Evolutionary conservation across 2,329 filamentous ascomycete genomes (phyloP).

Genomic region (Claviceps sp.): DNA sequence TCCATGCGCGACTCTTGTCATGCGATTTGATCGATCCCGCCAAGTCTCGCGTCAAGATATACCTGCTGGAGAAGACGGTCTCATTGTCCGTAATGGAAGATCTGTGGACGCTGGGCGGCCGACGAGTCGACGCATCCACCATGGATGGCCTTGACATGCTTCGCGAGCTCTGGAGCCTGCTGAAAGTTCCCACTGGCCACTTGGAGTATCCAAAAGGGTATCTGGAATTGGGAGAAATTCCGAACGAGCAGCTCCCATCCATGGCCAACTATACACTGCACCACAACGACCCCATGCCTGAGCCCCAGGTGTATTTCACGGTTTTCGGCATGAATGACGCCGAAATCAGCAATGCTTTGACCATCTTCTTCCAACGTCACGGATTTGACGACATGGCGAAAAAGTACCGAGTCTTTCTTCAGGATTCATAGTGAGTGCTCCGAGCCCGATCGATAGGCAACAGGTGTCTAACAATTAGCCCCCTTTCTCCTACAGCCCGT

Average conservation of each 20-base stretch:
- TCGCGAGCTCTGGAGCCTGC: background rate
- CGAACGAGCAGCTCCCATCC: conserved; percentile 1
- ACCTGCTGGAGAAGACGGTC: background rate
- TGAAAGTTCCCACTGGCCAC: background rate
- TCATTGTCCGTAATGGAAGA: conserved; percentile 1
- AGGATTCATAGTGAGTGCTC: background rate
- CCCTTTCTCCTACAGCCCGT: background rate
- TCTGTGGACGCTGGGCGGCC: conserved; percentile 1
- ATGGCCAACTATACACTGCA: conserved; percentile 1
- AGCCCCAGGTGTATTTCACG: conserved; percentile 1
- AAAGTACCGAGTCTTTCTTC: background rate
- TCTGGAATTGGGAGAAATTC: background rate
- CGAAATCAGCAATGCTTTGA: background rate
- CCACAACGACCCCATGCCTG: background rate
- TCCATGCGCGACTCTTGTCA: background rate
- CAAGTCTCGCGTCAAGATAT: conserved; percentile 2
- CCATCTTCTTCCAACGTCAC: background rate
- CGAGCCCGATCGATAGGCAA: background rate
- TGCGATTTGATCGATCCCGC: background rate
- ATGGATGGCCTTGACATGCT: background rate
- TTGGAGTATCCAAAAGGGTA: background rate
- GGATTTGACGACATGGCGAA: background rate
- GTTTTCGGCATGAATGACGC: background rate
- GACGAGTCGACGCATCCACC: background rate
- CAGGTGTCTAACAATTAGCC: background rate